Evolutionary conservation across 2,329 filamentous ascomycete genomes (phyloP), one percentile per base, ranked within the genome.

Genomic region (Nakataea oryzae): DNA sequence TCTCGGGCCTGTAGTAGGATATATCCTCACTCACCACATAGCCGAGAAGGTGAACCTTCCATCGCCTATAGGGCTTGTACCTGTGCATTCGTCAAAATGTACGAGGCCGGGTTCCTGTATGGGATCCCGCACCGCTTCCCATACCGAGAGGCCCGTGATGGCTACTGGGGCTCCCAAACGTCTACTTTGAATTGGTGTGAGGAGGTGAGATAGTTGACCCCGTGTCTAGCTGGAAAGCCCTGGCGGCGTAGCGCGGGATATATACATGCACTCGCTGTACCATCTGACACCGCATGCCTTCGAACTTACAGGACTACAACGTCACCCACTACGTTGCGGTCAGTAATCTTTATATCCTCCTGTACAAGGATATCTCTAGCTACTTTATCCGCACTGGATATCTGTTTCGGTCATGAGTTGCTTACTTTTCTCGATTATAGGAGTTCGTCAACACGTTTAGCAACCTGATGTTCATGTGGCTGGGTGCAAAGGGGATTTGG

Each of bases 381-480:
- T n/a, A n/a, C n/a, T n/a, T n/a, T n/a, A n/a, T n/a, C n/a, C n/a
- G n/a, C n/a, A n/a, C n/a, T n/a, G n/a, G n/a, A n/a, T n/a, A n/a
- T n/a, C n/a, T n/a, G n/a, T n/a, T n/a, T n/a, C n/a, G n/a, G n/a
- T n/a, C n/a, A n/a, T n/a, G n/a, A n/a, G n/a, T n/a, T n/a, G n/a
- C n/a, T n/a, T n/a, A n/a, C n/a, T n/a, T n/a, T n/a, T n/a, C n/a
- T n/a, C 2, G 24, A 2, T 8, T 50, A 9, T 50, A 50, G 41
- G 73, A 74, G 66, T 65, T 73, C 26, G 69, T 75, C 64, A 76
- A 90, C 74, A 90, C 90, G 3, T 69, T 93, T 34, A 96, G 91
- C 41, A 96, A 96, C 72, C 72, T 89, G 3, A 77, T 95, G 28
- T 96, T 96, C 74, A 79, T 96, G 68, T 89, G 82, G 73, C 82